Conservation (phyloP, 2,329 filamentous ascomycete species). For the Microdochium nivale region DNA sequence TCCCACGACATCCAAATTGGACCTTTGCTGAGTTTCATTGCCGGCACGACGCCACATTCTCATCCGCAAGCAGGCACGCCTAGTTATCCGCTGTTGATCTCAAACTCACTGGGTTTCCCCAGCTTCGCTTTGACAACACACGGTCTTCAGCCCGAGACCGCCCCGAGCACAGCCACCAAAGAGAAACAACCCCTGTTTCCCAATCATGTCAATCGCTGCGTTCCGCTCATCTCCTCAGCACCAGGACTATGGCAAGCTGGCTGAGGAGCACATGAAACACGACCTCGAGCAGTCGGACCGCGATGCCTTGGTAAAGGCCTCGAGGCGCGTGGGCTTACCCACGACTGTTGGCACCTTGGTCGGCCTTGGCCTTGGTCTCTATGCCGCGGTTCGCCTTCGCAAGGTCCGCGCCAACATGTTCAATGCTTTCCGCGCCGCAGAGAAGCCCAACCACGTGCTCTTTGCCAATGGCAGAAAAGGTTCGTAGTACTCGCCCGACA, state of each 20-base stretch:
- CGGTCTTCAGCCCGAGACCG: no score
- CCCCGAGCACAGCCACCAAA: no score
- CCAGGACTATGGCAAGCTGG: constrained; percentile 44
- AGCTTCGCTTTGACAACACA: no score
- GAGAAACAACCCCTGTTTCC: no score
- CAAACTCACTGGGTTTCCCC: no score
- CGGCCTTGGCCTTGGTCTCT: constrained; percentile 50
- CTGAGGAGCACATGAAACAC: constrained; percentile 48
- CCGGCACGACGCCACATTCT: no score
- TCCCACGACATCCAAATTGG: no score
- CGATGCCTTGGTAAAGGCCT: constrained; percentile 45
- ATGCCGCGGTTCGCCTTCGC: constrained; percentile 48
- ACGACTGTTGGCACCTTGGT: constrained; percentile 49
- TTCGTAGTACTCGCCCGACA: constrained; percentile 15
- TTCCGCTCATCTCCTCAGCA: constrained; percentile 23
- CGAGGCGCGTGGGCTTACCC: constrained; percentile 42
- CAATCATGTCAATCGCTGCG: constrained; percentile 19
- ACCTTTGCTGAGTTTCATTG: no score
- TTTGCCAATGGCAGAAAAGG: constrained; percentile 53
- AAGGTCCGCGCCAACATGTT: constrained; percentile 49
- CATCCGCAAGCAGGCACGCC: no score
- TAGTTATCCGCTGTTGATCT: no score
- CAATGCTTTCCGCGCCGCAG: constrained; percentile 48
- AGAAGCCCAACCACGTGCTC: constrained; percentile 52
- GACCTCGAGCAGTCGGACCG: constrained; percentile 48